phyloP scores from a whole-genome alignment of 2,329 filamentous ascomycete species.

The Raffaelea ambrosiae region DNA sequence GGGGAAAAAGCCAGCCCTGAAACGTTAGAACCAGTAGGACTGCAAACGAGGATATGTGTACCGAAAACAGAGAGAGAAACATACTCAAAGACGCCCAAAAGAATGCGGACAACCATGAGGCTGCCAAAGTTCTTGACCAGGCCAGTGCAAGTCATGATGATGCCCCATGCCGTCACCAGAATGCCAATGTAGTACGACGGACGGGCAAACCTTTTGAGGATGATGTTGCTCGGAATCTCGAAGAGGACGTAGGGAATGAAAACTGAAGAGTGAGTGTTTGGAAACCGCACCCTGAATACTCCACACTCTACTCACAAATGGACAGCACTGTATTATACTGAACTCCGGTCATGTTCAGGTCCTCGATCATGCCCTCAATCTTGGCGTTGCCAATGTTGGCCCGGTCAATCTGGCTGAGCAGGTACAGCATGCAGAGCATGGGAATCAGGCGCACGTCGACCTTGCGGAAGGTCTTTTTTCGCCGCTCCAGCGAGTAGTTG shows the following conservation, averaged over 20 bases:
- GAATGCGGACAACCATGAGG: constrained; percentile 18
- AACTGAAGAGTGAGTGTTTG: neutral
- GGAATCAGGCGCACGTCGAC: neutral
- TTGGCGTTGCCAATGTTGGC: neutral
- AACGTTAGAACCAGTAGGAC: too few relatives aligned
- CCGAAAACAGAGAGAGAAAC: neutral
- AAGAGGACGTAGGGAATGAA: neutral
- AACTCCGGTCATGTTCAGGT: neutral
- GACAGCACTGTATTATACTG: neutral
- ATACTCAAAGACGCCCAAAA: constrained; percentile 22
- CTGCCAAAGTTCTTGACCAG: constrained; percentile 21
- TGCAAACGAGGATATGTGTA: too few relatives aligned
- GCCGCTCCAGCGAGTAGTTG: neutral
- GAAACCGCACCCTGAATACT: too few relatives aligned
- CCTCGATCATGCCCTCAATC: neutral
- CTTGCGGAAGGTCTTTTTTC: neutral
- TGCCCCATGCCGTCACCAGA: neutral
- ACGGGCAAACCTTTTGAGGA: neutral
- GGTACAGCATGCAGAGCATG: neutral
- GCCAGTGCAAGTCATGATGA: constrained; percentile 20
- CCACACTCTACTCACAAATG: neutral
- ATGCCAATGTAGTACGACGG: constrained; percentile 1
- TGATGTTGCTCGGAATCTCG: neutral
- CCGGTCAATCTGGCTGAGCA: neutral
- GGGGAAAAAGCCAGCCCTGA: constrained; percentile 20